Base-by-base conservation (phyloP, 495 filamentous ascomycete genomes). In the Podospora sp. region DNA sequence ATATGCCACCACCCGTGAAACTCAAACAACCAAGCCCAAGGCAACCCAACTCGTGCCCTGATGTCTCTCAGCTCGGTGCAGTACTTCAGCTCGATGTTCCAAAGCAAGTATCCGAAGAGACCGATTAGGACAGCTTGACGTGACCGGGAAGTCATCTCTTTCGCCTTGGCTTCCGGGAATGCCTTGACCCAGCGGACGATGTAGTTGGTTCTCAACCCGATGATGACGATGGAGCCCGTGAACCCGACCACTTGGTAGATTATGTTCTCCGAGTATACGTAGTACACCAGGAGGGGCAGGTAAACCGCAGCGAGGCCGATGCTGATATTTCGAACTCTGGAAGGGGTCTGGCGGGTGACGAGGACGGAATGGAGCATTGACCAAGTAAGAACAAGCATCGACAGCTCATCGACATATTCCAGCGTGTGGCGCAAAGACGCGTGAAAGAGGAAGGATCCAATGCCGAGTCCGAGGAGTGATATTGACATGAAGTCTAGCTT, bases 1-100 rank as follows among this genome's bases (percentile, higher is more conserved):
- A 87, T 73, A 74, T 87, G 85, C 86, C 85, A 87, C 84, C 84
- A 90, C 22, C 86, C 86, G 72, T 90, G 86, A 20, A 88, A 71
- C 70, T 87, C 86, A 0, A 88, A 68, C 1, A 85, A 24, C 66
- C 82, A 84, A 26, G 79, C 82, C 81, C 76, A 85, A 1, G 85
- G 87, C 66, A 85, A 71, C 1, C 85, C 85, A 18, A 84, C 63
- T 0, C 24, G 24, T 14, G 71, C 73, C 63, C 80, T 81, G 22
- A 75, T 0, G 0, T 46, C 11, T 14, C 80, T 79, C 6, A 86
- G 68, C 33, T 72, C 58, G 2, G 68, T 52, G 63, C 84, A 86
- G 61, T 74, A 76, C 64, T 78, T 72, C 7, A 77, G 71, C 52
- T 87, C 84, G 49, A 85, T 76, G 50, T 81, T 80, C 84, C 84